Percentiles rank a stretch among this genome's conserved stretches.
Conservation (phyloP, 2,329 filamentous ascomycete species). For the Microascus cirrosus region DNA sequence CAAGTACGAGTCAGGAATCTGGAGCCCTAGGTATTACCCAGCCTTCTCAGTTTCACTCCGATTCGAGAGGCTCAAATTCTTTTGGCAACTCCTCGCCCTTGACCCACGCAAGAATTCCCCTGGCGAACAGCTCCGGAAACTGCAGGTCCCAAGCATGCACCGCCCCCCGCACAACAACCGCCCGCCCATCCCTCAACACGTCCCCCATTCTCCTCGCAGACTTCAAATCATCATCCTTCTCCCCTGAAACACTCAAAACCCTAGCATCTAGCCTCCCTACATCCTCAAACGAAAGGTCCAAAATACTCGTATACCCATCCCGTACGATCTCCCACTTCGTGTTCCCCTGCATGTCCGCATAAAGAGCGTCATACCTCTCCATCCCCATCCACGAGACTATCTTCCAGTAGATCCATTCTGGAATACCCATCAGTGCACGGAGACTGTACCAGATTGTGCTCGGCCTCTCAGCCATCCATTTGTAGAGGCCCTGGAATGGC, state of each 20-base stretch:
- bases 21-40: no score
- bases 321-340: slow-evolving; percentile 13
- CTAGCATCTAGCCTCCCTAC: slow-evolving; percentile 11
- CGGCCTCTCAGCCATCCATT: slow-evolving; percentile 14
- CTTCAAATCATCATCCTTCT: slow-evolving; percentile 19
- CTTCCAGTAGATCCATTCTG: slow-evolving; percentile 14
- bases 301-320: slow-evolving; percentile 13
- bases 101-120: slow-evolving; percentile 23
- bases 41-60: no score
- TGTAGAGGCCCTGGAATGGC: slow-evolving; percentile 15
- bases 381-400: slow-evolving; percentile 15
- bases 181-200: slow-evolving; percentile 11
- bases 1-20: no score
- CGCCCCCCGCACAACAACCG: slow-evolving; percentile 21
- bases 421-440: slow-evolving; percentile 15
- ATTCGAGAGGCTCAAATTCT: slow-evolving; percentile 10
- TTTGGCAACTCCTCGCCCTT: slow-evolving; percentile 14
- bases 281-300: slow-evolving; percentile 3
- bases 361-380: slow-evolving; percentile 15
- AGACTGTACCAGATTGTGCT: slow-evolving; percentile 15
- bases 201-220: slow-evolving; percentile 17
- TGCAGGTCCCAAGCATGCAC: slow-evolving; percentile 29
- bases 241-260: slow-evolving; percentile 18
- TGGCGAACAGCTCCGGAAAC: slow-evolving; percentile 24
- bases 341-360: slow-evolving; percentile 22